phyloP scores from a whole-genome alignment of 2,329 filamentous ascomycete genomes.

The Neonectria coccinea region DNA sequence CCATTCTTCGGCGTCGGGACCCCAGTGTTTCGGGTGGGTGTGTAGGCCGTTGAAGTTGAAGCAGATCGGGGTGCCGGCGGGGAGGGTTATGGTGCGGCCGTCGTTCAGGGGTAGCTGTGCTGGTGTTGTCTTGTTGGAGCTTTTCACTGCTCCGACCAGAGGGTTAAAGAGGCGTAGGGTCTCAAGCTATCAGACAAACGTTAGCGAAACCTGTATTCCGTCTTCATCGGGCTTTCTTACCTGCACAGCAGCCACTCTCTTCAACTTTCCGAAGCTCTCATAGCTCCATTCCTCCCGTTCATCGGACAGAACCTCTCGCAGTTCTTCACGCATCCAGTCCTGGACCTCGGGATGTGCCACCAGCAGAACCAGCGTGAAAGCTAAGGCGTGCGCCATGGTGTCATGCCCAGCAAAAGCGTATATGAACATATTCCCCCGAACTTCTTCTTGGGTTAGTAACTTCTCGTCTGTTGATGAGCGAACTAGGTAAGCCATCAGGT shows the following conservation, averaged over 20 bases:
- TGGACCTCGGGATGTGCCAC: background rate
- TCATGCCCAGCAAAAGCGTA: background rate
- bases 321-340: background rate
- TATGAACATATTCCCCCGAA: background rate
- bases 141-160: background rate
- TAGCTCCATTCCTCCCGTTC: background rate
- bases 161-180: background rate
- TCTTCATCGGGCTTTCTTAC: background rate
- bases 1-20: too few species aligned
- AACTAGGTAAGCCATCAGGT: background rate
- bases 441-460: background rate
- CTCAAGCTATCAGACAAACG: background rate
- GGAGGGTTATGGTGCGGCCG: background rate
- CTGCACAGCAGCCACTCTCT: background rate
- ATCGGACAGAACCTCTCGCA: background rate
- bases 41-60: too few species aligned
- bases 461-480: background rate
- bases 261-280: background rate
- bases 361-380: background rate
- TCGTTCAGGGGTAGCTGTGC: background rate
- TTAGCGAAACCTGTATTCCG: background rate
- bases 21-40: too few species aligned
- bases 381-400: background rate
- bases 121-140: background rate
- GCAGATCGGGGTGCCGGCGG: too few species aligned